Base-by-base conservation (phyloP, 306 rosid genomes). In the Potentilla sterilis region DNA sequence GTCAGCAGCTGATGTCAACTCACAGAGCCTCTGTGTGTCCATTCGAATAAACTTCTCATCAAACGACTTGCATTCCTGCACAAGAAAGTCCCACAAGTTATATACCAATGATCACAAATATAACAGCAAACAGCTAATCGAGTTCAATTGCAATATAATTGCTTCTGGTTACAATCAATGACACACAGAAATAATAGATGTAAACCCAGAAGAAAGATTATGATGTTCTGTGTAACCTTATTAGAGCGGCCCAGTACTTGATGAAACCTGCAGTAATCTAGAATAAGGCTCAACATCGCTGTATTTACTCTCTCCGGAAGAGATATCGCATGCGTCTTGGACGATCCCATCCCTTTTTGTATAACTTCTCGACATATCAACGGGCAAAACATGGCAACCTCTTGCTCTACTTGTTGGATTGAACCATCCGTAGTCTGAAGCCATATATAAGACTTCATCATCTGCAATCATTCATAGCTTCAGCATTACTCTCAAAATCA, bases 331-430 rank as follows among this genome's bases (percentile, higher is more conserved):
- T 82, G 85, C 13, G 74, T 89, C 77, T 93, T 93, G 86, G 98
- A 93, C 46, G 90, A 84, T 81, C 98, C 96, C 91, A 82, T 81
- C 79, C 93, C 95, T 16, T 87, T 85, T 55, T 89, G 91, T 77
- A 89, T 82, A 81, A 87, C 77, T 81, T 93, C 98, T 71, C 80
- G 86, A 70, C 91, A 87, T 79, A 93, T 93, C 96, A 87, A 79
- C 3, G 98, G 98, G 90, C 98, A 93, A 85, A 90, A 90, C 96
- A 90, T 83, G 28, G 98, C 98, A 81, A 90, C 91, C 81, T 87
- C 96, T 83, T 93, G 88, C 81, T 93, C 92, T 58, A 93, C 93
- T 93, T 93, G 91, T 81, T 93, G 96, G 77, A 87, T 82, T 76
- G 96, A 90, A 81, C 98, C 98, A 72, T 90, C 98, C 18, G 78